Conservation (phyloP, 148 eudicot species). For the Cornus kousa region DNA sequence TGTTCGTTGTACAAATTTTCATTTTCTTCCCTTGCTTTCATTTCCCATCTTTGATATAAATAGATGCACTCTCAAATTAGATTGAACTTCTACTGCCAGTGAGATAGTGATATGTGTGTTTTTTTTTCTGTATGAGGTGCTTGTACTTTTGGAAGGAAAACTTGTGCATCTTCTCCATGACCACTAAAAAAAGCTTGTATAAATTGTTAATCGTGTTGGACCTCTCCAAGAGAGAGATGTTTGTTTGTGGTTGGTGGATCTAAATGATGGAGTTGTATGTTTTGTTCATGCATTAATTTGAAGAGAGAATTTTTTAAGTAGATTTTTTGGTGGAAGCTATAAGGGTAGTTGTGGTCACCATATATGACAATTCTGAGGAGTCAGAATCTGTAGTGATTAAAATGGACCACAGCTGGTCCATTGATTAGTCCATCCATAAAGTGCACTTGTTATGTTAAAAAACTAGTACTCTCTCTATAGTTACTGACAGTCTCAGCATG, state of each 20-base stretch:
- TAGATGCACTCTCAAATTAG: not conserved
- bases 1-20: not conserved
- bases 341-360: not conserved
- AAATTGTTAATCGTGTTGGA: not conserved
- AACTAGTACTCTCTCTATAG: too few species aligned
- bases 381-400: not conserved
- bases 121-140: too few species aligned
- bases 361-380: not conserved
- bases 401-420: slow-evolving; percentile 20
- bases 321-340: slow-evolving; percentile 4
- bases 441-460: not conserved
- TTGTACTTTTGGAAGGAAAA: too few species aligned
- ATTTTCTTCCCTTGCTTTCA: not conserved
- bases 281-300: not conserved
- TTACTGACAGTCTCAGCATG: too few species aligned
- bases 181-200: too few species aligned
- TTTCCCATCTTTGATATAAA: not conserved
- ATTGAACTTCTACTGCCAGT: too few species aligned
- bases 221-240: not conserved
- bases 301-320: not conserved
- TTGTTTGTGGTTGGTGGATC: not conserved
- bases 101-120: too few species aligned
- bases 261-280: not conserved
- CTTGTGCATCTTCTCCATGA: too few species aligned
- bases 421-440: not conserved